These are phyloP conservation scores for Lepiota brunneoincarnata DNA, from an alignment of 768 basidiomycete genomes.

Conservation along the genomic window DNA sequence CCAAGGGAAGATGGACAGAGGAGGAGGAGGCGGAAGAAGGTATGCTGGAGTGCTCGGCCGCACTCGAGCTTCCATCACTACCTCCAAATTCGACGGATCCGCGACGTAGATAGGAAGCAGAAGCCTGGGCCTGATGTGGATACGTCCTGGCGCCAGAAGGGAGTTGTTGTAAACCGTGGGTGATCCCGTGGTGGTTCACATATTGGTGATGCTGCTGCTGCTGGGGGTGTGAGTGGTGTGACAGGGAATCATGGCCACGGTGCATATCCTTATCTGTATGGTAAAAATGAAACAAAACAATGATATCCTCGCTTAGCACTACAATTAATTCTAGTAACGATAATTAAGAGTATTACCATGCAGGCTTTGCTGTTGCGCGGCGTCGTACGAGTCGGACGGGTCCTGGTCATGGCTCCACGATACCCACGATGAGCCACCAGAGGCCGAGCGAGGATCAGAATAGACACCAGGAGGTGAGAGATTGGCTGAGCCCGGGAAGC, in stretches of 20 bases:
- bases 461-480: conserved; percentile 2
- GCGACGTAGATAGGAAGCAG: conserved; percentile 22
- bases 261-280: conserved; percentile 15
- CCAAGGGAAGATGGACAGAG: conserved; percentile 45
- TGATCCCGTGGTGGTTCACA: conserved; percentile 7
- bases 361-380: conserved; percentile 18
- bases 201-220: background rate
- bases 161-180: conserved; percentile 4
- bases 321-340: conserved; percentile 29
- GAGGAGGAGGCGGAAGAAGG: conserved; percentile 57
- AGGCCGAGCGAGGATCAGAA: conserved; percentile 5
- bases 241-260: conserved; percentile 13
- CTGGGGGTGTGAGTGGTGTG: conserved; percentile 13
- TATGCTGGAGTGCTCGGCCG: conserved; percentile 35
- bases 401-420: conserved; percentile 7
- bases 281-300: conserved; percentile 12
- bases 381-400: background rate
- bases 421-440: conserved; percentile 8
- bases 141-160: conserved; percentile 7
- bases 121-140: conserved; percentile 2
- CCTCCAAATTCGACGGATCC: conserved; percentile 33
- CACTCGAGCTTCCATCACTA: conserved; percentile 35
- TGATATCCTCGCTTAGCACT: conserved; percentile 26
- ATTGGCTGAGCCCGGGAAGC: conserved; percentile 15
- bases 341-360: conserved; percentile 30